Evolutionary conservation across 1,139 yeast species (phyloP).

Genomic region (Entelexis sorbosivorans): DNA sequence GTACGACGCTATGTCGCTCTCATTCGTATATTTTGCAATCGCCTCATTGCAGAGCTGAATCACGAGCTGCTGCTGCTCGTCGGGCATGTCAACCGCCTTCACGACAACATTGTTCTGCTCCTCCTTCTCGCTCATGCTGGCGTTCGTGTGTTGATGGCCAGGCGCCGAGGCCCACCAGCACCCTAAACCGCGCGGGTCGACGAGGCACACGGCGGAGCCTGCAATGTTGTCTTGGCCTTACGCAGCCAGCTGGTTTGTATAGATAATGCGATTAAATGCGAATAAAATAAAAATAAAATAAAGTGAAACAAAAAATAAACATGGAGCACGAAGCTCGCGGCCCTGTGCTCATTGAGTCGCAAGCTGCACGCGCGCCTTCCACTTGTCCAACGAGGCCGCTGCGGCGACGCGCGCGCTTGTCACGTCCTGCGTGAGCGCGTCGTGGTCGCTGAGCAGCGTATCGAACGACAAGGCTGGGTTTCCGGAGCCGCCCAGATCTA

Average conservation of each 20-base stretch:
- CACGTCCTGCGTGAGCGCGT: constrained; percentile 20
- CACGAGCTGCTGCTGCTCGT: constrained; percentile 29
- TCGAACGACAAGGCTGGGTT: constrained; percentile 14
- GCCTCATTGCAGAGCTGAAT: constrained; percentile 42
- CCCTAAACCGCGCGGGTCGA: constrained; percentile 4
- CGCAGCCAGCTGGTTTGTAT: background rate
- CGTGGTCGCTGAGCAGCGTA: constrained; percentile 18
- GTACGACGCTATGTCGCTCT: constrained; percentile 63
- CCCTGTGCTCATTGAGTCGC: background rate
- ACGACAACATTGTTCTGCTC: constrained; percentile 19
- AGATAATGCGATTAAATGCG: no score
- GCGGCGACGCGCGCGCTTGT: constrained; percentile 9
- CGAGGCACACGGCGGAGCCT: no score
- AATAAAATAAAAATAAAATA: no score
- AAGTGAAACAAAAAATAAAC: no score
- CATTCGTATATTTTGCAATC: constrained; percentile 45
- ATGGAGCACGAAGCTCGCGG: no score
- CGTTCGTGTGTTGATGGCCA: background rate
- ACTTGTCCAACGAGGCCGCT: background rate
- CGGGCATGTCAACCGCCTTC: constrained; percentile 28
- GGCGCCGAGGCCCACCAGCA: background rate
- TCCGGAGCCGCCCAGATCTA: constrained; percentile 8
- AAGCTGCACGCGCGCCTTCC: constrained; percentile 6
- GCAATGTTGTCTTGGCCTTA: no score
- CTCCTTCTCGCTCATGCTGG: constrained; percentile 4